These are phyloP conservation scores for Botrytis sinoallii DNA, from an alignment of 2,329 filamentous ascomycete species.

Conservation along the genomic window DNA sequence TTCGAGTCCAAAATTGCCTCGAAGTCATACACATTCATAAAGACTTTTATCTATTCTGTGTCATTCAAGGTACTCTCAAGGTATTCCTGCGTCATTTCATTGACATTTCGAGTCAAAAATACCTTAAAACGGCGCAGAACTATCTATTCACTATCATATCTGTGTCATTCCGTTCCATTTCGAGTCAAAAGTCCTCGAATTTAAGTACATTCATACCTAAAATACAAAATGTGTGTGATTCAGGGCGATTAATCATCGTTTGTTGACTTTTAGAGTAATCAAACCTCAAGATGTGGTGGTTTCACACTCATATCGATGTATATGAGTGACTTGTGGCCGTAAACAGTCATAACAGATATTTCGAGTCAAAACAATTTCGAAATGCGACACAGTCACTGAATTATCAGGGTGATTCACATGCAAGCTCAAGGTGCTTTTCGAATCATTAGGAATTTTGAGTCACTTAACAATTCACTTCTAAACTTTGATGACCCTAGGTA, in stretches of 20 bases:
- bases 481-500: not conserved
- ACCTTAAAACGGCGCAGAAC: not conserved
- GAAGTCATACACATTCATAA: not conserved
- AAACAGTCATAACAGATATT: not conserved
- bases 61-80: not conserved
- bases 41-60: not conserved
- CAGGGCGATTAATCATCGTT: not conserved
- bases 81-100: not conserved
- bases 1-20: not conserved
- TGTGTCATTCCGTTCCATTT: not conserved
- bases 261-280: not conserved
- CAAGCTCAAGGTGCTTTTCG: not conserved
- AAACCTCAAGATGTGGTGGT: not conserved
- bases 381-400: not conserved
- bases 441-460: not conserved
- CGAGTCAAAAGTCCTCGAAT: not conserved
- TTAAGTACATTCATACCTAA: not conserved
- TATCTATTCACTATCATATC: not conserved
- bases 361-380: not conserved
- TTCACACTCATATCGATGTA: not conserved
- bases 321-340: not conserved
- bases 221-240: not conserved
- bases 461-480: not conserved
- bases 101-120: not conserved
- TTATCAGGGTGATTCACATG: not conserved